phyloP scores from a whole-genome alignment of 176 grass and related monocot species.

The Aechmea fasciata region DNA sequence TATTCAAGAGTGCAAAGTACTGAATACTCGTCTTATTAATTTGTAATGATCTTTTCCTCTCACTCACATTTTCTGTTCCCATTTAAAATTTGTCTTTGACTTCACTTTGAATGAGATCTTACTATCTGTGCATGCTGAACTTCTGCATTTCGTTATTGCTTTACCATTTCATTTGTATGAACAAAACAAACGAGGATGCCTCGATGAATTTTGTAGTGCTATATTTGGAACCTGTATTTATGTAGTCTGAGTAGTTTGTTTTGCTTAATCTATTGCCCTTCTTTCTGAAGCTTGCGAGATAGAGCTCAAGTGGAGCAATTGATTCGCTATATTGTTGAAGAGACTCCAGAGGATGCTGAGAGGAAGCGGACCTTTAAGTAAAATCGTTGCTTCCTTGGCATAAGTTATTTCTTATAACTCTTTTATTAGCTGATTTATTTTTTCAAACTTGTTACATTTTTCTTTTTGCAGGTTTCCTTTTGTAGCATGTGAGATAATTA shows the following conservation, averaged over 20 bases:
- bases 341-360: slow-evolving; percentile 71
- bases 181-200: background rate
- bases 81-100: slow-evolving; percentile 1
- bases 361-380: slow-evolving; percentile 86
- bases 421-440: slow-evolving; percentile 8
- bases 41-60: slow-evolving; percentile 47
- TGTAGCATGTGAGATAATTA: slow-evolving; percentile 99
- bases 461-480: slow-evolving; percentile 75
- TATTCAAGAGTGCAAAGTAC: slow-evolving; percentile 99
- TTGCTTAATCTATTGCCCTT: background rate
- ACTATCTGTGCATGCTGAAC: background rate
- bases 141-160: background rate
- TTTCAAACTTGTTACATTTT: slow-evolving; percentile 17
- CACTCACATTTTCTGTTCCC: background rate
- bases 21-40: slow-evolving; percentile 86
- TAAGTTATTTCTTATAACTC: background rate
- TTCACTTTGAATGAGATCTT: background rate
- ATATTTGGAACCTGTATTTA: background rate
- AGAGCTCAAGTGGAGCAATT: slow-evolving; percentile 76
- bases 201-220: too few species aligned
- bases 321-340: slow-evolving; percentile 76
- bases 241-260: slow-evolving; percentile 8
- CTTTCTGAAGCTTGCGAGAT: slow-evolving; percentile 54
- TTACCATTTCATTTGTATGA: background rate
- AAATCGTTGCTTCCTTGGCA: slow-evolving; percentile 7